Evolutionary conservation across 1,284 basidiomycete species (phyloP), one percentile per base, ranked within the genome.

Genomic region (Athelia psychrophila): DNA sequence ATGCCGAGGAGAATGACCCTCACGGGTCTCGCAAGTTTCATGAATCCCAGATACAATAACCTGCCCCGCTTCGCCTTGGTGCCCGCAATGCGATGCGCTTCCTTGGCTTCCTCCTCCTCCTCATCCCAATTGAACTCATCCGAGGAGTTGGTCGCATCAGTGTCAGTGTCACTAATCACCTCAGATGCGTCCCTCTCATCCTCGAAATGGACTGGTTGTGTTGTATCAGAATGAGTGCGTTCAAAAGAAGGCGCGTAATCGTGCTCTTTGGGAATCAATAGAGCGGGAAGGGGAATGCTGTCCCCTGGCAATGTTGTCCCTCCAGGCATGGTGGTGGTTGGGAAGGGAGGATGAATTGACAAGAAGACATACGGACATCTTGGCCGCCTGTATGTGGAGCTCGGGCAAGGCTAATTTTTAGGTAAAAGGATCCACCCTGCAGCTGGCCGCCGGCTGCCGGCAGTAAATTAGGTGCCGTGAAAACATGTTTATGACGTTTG

Each of bases 41-140:
- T 80, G 63, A 88, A 86, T 2, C 74, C 72, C 22, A 82, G 71
- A 73, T 80, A 90, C 40, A 90, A 60, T 33, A 78, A 74, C 49
- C 84, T 77, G 44, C 78, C 78, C 50, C 79, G 64, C 48, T 65
- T 69, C 20, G 73, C 74, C 55, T 68, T 57, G 20, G 38, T 42
- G 38, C 58, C 59, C 48, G 57, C 48, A 50, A 59, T 60, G 55
- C 55, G 56, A 10, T 51, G 27, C 20, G 54, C 57, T 53, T 56
- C 56, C 52, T 22, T 51, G 54, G 33, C 50, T 52, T 24, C 51
- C 35, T 73, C 68, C 5, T 76, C 76, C 47, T 83, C 80, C 52
- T 86, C 77, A 51, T 87, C 83, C 87, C 86, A 88, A 69, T 88
- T 77, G 59, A 90, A 88, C 60, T 88, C 83, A 59, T 87, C 86